These are phyloP conservation scores for Umbelopsis isabellina DNA, from an alignment of 192 early-diverging fungal genomes.

Conservation along the genomic window DNA sequence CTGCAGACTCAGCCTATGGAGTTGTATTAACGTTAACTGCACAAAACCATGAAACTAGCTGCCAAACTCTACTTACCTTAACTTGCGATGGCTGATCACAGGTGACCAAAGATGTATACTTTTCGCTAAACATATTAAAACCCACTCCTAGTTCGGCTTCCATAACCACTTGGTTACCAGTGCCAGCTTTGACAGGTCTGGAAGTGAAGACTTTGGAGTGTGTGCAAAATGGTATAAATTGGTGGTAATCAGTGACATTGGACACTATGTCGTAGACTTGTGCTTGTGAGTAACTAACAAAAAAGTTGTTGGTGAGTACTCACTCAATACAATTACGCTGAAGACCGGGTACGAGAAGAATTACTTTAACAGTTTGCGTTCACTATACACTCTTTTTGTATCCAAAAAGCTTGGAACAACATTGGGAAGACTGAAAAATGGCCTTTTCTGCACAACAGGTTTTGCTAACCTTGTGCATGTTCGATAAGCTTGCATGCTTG, in stretches of 20 bases:
- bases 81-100: constrained; percentile 67
- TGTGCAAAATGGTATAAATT: constrained; percentile 86
- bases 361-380: constrained; percentile 27
- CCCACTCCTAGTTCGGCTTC: constrained; percentile 81
- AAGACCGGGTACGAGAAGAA: background rate
- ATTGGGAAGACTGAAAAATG: constrained; percentile 22
- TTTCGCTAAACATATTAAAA: constrained; percentile 77
- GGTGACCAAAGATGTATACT: constrained; percentile 76
- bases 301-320: constrained; percentile 17
- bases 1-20: constrained; percentile 55
- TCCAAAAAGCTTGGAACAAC: constrained; percentile 7
- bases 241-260: constrained; percentile 78
- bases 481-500: constrained; percentile 12
- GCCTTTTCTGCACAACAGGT: background rate
- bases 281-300: constrained; percentile 67
- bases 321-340: background rate
- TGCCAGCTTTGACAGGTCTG: constrained; percentile 22
- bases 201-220: constrained; percentile 61
- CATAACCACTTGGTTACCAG: constrained; percentile 37
- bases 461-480: background rate
- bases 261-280: constrained; percentile 84
- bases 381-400: constrained; percentile 20
- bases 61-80: constrained; percentile 47
- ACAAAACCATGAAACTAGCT: background rate
- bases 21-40: background rate